Base-by-base conservation (phyloP, 768 basidiomycete species). In the Gloeostereum incarnatum region DNA sequence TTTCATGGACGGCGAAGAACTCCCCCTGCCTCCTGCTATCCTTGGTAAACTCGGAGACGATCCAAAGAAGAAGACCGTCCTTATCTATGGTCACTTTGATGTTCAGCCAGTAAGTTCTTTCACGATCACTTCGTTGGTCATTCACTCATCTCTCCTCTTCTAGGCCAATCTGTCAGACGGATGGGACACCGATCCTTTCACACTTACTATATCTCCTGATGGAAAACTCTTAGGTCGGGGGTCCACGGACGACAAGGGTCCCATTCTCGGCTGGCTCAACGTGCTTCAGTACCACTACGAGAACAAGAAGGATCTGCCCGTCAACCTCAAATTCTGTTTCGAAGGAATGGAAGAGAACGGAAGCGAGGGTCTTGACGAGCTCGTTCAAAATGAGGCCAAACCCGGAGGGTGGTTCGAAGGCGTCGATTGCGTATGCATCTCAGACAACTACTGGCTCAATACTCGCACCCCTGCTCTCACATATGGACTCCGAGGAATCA, bases 1-100 rank as follows among this genome's bases (percentile, higher is more conserved):
- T 38, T 57, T 58, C 9, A 63, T 82, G 48, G 79, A 82, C 27
- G 82, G 75, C 7, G 61, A 80, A 51, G 62, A 60, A 22, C 49
- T 85, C 19, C 51, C 66, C 27, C 62, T 85, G 4, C 45, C 45
- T 29, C 39, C 39, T 10, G 43, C 38, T 10, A 36, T 44, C 20
- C 38, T 44, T 26, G 93, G 85, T 0, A 67, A 66, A 46, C 66
- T 91, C 45, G 94, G 94, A 3, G 67, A 78, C 25, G 89, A 96
- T 58, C 78, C 77, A 10, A 75, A 65, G 52, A 97, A 97, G 78
- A 93, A 87, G 73, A 98, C 92, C 0, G 78, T 97, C 23, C 71
- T 94, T 20, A 62, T 97, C 22, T 97, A 97, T 54, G 93, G 90
- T 2, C 93, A 97, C 57, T 94, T 89, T 52, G 92, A 96, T 53